Evolutionary conservation across 768 basidiomycete species (phyloP).

Genomic region (Podaxis sp.): DNA sequence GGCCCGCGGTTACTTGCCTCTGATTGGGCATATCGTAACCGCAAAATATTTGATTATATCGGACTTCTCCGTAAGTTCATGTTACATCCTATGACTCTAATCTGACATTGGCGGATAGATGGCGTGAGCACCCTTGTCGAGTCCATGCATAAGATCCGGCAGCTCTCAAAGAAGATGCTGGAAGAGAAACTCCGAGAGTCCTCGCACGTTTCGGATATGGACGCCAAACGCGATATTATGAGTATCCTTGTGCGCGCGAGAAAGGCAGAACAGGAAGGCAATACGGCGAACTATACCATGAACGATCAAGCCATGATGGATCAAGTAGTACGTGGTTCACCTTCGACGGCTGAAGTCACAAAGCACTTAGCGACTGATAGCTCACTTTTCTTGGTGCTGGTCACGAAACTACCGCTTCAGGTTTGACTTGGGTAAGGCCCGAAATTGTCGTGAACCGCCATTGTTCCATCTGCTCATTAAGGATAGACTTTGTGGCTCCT

Average conservation of each 20-base stretch:
- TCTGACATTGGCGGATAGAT: background rate
- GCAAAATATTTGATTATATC: slow-evolving; percentile 20
- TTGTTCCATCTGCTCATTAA: background rate
- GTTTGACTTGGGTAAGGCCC: slow-evolving; percentile 45
- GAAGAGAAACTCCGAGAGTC: slow-evolving; percentile 31
- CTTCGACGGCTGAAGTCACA: background rate
- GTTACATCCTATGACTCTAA: background rate
- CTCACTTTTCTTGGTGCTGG: slow-evolving; percentile 50
- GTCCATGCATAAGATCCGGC: slow-evolving; percentile 32
- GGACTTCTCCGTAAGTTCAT: slow-evolving; percentile 17
- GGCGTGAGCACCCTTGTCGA: slow-evolving; percentile 24
- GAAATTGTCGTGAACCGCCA: background rate
- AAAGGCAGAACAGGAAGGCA: slow-evolving; percentile 27
- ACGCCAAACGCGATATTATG: slow-evolving; percentile 41
- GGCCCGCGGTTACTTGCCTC: slow-evolving; percentile 23
- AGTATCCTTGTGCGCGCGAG: slow-evolving; percentile 36
- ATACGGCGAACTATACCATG: slow-evolving; percentile 31
- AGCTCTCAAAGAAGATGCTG: slow-evolving; percentile 34
- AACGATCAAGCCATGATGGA: slow-evolving; percentile 39
- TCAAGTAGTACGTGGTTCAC: slow-evolving; percentile 30
- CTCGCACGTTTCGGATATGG: slow-evolving; percentile 25
- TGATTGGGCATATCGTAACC: slow-evolving; percentile 29
- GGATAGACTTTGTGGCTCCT: slow-evolving; percentile 52
- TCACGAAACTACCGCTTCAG: slow-evolving; percentile 47
- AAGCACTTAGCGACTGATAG: slow-evolving; percentile 21